phyloP scores from a whole-genome alignment of 2,329 filamentous ascomycete genomes.

The Cladophialophora bantiana region DNA sequence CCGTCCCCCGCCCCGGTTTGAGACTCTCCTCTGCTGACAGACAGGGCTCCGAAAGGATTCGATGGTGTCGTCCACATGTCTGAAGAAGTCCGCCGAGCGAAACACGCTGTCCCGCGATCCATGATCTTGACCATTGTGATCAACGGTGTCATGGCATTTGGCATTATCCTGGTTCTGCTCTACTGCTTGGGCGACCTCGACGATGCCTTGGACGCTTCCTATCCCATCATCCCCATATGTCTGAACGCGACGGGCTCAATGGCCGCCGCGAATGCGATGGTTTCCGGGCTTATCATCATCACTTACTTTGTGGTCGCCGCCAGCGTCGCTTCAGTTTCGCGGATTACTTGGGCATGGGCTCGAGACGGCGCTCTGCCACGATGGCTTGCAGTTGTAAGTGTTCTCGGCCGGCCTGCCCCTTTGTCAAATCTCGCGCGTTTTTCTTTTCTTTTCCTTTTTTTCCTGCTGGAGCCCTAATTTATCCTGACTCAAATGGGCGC shows the following conservation, averaged over 20 bases:
- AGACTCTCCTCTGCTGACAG: neutral
- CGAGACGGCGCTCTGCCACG: constrained; percentile 56
- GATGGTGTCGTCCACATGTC: constrained; percentile 58
- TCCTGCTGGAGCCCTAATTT: too few relatives aligned
- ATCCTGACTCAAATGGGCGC: too few relatives aligned
- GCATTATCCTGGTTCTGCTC: constrained; percentile 52
- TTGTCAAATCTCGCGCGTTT: too few relatives aligned
- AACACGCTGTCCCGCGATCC: constrained; percentile 55
- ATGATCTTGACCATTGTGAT: constrained; percentile 54
- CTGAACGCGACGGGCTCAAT: constrained; percentile 52
- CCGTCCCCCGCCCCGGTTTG: neutral
- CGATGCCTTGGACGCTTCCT: constrained; percentile 44
- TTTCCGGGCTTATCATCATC: constrained; percentile 49
- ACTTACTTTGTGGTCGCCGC: constrained; percentile 52
- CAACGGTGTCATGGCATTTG: constrained; percentile 53
- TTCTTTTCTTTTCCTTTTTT: too few relatives aligned
- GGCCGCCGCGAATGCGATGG: constrained; percentile 51
- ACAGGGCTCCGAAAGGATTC: constrained; percentile 46
- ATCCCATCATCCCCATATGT: constrained; percentile 55
- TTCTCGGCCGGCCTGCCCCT: too few relatives aligned
- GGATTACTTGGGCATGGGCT: constrained; percentile 59
- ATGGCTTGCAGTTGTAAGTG: constrained; percentile 45
- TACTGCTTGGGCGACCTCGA: constrained; percentile 54
- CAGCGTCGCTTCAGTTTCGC: constrained; percentile 56
- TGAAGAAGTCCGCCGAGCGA: constrained; percentile 55